Evolutionary conservation across 306 rosid species (phyloP), one percentile per base, ranked within the genome.

Genomic region (Glycine tomentella): DNA sequence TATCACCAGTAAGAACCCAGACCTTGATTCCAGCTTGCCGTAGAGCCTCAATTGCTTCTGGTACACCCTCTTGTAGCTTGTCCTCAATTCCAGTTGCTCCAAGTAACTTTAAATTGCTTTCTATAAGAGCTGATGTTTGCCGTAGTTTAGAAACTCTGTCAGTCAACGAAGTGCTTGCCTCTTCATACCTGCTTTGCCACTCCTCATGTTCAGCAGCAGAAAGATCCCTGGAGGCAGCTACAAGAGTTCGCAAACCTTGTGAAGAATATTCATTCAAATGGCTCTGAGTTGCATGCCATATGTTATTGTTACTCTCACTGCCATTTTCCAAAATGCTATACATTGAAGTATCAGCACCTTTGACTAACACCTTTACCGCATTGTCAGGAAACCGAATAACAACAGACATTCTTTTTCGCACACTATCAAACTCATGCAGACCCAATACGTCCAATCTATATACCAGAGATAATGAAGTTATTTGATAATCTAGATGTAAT

Each of bases 1-100:
- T 96, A 87, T 96, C 99, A 72, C 99, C 99, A 5, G 99, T 96
- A 87, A 96, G 91, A 86, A 96, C 92, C 99, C 99, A 96, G 84
- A 96, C 93, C 91, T 96, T 96, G 72, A 93, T 96, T 84, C 99
- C 99, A 48, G 99, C 98, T 88, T 92, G 95, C 80, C 98, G 86
- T 68, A 96, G 89, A 79, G 91, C 89, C 78, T 96, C 98, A 42
- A 96, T 92, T 69, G 97, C 91, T 85, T 93, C 94, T 52, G 99
- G 99, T 64, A 96, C 99, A 83, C 99, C 99, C 78, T 89, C 93
- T 82, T 96, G 99, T 53, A 96, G 92, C 85, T 92, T 96, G 88
- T 96, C 99, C 89, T 96, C 99, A 85, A 96, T 96, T 77, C 90
- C 98, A 75, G 99, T 91, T 15, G 93, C 97, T 72, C 99, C 99